phyloP scores from a whole-genome alignment of 331 rosid species.

The Malus hybrid region DNA sequence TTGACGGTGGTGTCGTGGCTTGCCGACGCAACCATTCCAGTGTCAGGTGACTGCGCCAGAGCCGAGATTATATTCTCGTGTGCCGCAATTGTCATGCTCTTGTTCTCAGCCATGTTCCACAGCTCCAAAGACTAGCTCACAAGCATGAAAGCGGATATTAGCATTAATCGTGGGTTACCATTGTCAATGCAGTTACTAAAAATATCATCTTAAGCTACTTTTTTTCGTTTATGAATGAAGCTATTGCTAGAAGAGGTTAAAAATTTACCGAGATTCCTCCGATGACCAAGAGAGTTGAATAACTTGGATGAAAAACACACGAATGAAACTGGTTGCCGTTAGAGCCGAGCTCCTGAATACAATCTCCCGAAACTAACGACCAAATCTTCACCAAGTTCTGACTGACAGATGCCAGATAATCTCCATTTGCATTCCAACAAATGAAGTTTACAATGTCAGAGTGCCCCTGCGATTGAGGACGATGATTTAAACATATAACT shows the following conservation, averaged over 20 bases:
- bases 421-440: constrained; percentile 83
- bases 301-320: constrained; percentile 81
- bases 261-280: constrained; percentile 45
- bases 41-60: constrained; percentile 63
- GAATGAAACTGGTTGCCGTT: constrained; percentile 68
- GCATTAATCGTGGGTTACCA: not conserved
- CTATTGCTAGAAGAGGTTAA: not conserved
- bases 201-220: not conserved
- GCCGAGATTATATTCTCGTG: constrained; percentile 78
- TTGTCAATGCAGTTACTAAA: not conserved
- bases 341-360: constrained; percentile 68
- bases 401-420: constrained; percentile 70
- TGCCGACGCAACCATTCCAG: constrained; percentile 88
- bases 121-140: constrained; percentile 68
- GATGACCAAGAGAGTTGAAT: constrained; percentile 68
- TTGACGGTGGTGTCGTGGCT: constrained; percentile 82
- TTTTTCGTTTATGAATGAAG: not conserved
- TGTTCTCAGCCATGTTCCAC: constrained; percentile 82
- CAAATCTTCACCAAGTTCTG: constrained; percentile 69
- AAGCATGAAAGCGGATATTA: not conserved
- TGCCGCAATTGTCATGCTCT: constrained; percentile 65
- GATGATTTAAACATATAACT: not conserved
- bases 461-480: constrained; percentile 50
- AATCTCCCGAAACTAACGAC: constrained; percentile 61
- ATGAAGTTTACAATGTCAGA: constrained; percentile 46